phyloP scores from a whole-genome alignment of 176 grass and related monocot species.

The Zizania latifolia region DNA sequence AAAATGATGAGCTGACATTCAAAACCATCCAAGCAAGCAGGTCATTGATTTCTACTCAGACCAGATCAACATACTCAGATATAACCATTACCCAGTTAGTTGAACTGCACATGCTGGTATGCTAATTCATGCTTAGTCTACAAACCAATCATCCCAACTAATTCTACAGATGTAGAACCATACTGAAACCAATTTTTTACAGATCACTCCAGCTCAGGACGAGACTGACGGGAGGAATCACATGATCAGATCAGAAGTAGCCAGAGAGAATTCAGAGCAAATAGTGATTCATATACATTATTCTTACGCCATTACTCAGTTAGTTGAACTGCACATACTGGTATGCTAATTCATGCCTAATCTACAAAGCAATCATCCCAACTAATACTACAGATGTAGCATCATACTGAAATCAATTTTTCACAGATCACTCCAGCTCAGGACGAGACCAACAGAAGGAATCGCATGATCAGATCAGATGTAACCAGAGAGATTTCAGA shows the following conservation, averaged over 20 bases:
- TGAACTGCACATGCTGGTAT: not conserved
- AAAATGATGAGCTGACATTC: not conserved
- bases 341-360: not conserved
- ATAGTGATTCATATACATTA: conserved; percentile 6
- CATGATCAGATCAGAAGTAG: not conserved
- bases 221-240: not conserved
- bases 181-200: not conserved
- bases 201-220: not conserved
- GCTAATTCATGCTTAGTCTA: not conserved
- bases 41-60: not conserved
- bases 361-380: not conserved
- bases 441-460: not conserved
- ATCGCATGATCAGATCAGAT: not conserved
- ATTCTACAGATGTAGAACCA: not conserved
- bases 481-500: not conserved
- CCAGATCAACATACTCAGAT: not conserved
- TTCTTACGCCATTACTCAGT: too few relatives aligned
- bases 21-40: not conserved
- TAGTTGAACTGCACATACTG: too few relatives aligned
- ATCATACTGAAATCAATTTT: not conserved
- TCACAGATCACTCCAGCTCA: not conserved
- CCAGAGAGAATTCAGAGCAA: not conserved
- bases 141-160: not conserved
- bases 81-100: not conserved
- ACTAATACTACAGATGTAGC: not conserved